These are phyloP conservation scores for Hypsizygus ulmarius DNA, from an alignment of 1,284 basidiomycete species.

Conservation along the genomic window DNA sequence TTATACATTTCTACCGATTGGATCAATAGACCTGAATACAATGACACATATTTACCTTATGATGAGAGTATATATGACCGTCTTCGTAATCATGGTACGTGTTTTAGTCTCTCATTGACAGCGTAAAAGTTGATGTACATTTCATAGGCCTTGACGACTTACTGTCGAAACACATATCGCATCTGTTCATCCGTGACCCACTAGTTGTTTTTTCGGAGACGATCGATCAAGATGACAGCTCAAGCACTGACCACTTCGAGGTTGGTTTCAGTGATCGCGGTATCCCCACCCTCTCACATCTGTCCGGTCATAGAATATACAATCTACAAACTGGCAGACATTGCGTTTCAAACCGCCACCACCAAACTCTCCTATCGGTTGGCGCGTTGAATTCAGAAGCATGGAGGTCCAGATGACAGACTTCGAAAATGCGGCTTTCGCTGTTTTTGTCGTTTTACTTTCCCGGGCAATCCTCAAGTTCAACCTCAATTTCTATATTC, in stretches of 20 bases:
- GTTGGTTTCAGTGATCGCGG: conserved; percentile 35
- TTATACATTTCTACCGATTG: conserved; percentile 89
- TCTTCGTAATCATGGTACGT: conserved; percentile 70
- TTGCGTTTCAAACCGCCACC: conserved; percentile 98
- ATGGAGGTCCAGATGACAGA: conserved; percentile 99
- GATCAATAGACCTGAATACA: conserved; percentile 90
- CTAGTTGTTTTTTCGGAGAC: conserved; percentile 95
- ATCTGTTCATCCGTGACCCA: conserved; percentile 97
- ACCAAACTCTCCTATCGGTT: conserved; percentile 88
- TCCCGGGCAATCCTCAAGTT: conserved; percentile 92
- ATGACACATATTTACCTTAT: conserved; percentile 84
- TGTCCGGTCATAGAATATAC: conserved; percentile 70
- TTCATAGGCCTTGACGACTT: conserved; percentile 79
- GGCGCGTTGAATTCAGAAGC: conserved; percentile 97
- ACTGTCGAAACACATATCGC: conserved; percentile 89
- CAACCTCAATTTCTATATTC: conserved; percentile 94
- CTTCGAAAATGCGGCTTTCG: conserved; percentile 98
- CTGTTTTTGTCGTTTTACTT: conserved; percentile 91
- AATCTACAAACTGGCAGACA: conserved; percentile 99
- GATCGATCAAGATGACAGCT: conserved; percentile 86
- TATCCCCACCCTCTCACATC: conserved; percentile 8
- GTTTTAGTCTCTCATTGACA: not conserved
- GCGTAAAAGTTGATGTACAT: not conserved
- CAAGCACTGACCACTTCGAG: conserved; percentile 95
- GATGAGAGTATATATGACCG: conserved; percentile 74